Base-by-base conservation (phyloP, 352 stramenopile genomes). In the Globisporangium apiculatum region DNA sequence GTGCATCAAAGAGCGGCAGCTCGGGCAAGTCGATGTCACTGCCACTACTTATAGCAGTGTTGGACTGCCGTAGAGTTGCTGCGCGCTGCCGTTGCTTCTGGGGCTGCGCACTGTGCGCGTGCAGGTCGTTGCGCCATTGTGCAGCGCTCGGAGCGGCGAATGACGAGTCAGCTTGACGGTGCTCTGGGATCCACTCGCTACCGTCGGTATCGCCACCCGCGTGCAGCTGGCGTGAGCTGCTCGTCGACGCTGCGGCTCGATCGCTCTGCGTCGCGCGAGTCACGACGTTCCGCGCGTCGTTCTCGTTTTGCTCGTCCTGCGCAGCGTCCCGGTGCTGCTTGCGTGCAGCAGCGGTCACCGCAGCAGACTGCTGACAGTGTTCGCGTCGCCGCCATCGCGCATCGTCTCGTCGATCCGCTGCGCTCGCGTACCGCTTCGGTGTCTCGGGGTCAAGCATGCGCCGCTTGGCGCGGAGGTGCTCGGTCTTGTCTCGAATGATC, bases 371-470 rank as follows among this genome's bases (percentile, higher is more conserved):
- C 45, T 49, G 18, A 5, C 14, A 17, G 12, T 5, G 11, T 15
- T 47, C 42, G 11, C 11, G 42, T 17, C 42, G 42, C 42, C 15
- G 42, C 42, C 42, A 15, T 17, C 42, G 42, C 42, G 15, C 42
- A n/a, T 15, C 12, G 4, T 47, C 12, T 12, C 45, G 15, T 24
- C 14, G n/a, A 35, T n/a, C 40, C 6, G 7, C n/a, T 49, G 45
- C 8, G 4, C n/a, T 57, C 18, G 62, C 56, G 57, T 80, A 80
- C 18, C 42, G 71, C 38, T 35, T 17, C 7, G 61, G 45, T 37
- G 67, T 54, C 11, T 46, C 60, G 4, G 71, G 69, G 35, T 80
- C 71, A 6, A 80, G 47, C 71, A 80, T 79, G 40, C 71, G 58
- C 7, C 68, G 57, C 66, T 66, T 41, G 5, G 40, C 40, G 9